A percentile compares a stretch with the other conserved stretches of the same genome.
Conservation (phyloP, 306 rosid genomes). For the Prinsepia uniflora region DNA sequence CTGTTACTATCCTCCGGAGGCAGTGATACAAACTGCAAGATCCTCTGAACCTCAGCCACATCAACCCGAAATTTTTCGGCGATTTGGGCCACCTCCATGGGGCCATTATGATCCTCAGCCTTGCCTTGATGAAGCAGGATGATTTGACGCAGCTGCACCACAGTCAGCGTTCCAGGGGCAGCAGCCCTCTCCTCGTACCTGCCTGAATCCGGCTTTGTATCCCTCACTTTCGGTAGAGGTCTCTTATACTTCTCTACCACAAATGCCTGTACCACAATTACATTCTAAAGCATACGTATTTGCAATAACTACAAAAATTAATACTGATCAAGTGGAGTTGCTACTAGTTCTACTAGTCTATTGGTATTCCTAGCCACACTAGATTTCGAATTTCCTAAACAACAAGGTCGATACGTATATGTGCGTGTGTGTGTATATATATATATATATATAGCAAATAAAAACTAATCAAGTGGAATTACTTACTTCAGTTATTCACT, state of each 20-base stretch:
- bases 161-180: slow-evolving; percentile 68
- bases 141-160: slow-evolving; percentile 72
- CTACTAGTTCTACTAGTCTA: no score
- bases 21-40: slow-evolving; percentile 61
- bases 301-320: no score
- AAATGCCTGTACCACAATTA: slow-evolving; percentile 47
- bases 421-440: no score
- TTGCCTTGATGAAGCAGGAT: slow-evolving; percentile 73
- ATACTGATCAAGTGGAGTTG: no score
- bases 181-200: slow-evolving; percentile 61
- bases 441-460: no score
- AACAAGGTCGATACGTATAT: no score
- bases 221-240: slow-evolving; percentile 74
- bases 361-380: no score
- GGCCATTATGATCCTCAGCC: slow-evolving; percentile 73
- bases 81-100: slow-evolving; percentile 58
- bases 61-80: slow-evolving; percentile 58
- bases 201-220: slow-evolving; percentile 58
- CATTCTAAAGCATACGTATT: no score
- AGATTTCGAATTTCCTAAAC: no score
- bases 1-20: slow-evolving; percentile 56
- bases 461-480: no score
- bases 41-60: slow-evolving; percentile 46
- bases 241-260: slow-evolving; percentile 68
- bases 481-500: no score